Percentiles rank a stretch among this genome's conserved stretches.
These are phyloP conservation scores for Pichia sp. DNA, from an alignment of 1,139 yeast genomes.

Conservation along the genomic window DNA sequence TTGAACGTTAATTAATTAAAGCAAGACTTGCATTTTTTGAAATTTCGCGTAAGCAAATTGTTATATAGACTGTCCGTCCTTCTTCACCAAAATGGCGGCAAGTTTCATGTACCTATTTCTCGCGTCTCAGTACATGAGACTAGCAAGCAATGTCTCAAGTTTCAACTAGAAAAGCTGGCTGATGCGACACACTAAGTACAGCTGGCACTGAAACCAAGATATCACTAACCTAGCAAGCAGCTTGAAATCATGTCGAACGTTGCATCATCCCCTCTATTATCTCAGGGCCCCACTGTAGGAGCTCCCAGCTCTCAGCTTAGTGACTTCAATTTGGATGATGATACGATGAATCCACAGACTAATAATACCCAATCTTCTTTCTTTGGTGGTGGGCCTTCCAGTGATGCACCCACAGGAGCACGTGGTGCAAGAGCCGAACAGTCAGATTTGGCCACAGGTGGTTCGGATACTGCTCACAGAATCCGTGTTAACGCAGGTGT, in stretches of 20 bases:
- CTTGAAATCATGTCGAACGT: conserved; percentile 15
- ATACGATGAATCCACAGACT: conserved; percentile 5
- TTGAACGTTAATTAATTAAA: too few relatives aligned
- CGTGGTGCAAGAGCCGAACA: not conserved
- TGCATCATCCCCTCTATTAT: conserved; percentile 21
- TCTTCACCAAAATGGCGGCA: not conserved
- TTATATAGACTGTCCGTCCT: not conserved
- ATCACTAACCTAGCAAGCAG: not conserved
- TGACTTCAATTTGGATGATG: conserved; percentile 19
- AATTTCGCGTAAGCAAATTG: too few relatives aligned
- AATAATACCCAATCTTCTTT: conserved; percentile 15
- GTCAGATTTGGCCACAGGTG: conserved; percentile 3
- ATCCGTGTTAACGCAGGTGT: conserved; percentile 44
- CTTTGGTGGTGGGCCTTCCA: conserved; percentile 14
- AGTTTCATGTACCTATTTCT: not conserved
- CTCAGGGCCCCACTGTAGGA: conserved; percentile 14
- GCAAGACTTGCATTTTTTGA: too few relatives aligned
- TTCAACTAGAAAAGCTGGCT: not conserved
- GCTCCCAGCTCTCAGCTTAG: conserved; percentile 18
- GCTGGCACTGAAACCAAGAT: not conserved
- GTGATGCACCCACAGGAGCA: conserved; percentile 7
- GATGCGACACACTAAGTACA: not conserved
- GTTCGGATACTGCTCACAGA: conserved; percentile 26
- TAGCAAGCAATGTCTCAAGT: not conserved
- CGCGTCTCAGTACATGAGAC: not conserved